Percentiles rank a stretch among this genome's conserved stretches.
Conservation (phyloP, 2,329 filamentous ascomycete species). For the Claviceps digitariae region DNA sequence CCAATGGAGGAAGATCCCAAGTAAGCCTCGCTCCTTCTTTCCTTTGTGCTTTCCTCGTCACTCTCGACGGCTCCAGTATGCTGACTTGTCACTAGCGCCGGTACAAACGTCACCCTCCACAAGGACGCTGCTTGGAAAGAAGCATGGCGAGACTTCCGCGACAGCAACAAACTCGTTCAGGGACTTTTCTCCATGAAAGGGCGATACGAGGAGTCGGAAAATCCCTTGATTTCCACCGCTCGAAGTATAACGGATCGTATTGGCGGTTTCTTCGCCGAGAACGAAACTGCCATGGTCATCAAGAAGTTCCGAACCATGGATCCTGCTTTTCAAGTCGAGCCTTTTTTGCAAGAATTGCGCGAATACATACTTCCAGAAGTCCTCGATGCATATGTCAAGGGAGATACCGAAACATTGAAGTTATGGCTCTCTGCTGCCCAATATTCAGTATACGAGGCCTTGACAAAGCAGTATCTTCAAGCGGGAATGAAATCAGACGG, state of each 20-base stretch:
- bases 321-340: constrained; percentile 84
- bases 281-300: constrained; percentile 94
- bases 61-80: too few species aligned
- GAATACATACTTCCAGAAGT: constrained; percentile 98
- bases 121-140: constrained; percentile 98
- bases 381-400: constrained; percentile 94
- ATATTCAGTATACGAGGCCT: constrained; percentile 90
- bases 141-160: constrained; percentile 92
- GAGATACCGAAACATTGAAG: constrained; percentile 78
- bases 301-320: constrained; percentile 97
- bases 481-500: constrained; percentile 90
- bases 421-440: constrained; percentile 94
- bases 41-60: constrained; percentile 22
- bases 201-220: constrained; percentile 92
- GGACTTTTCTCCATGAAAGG: constrained; percentile 74
- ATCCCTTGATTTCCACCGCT: constrained; percentile 83
- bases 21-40: constrained; percentile 34
- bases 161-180: constrained; percentile 79
- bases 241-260: constrained; percentile 88
- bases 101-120: constrained; percentile 87
- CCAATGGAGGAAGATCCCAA: constrained; percentile 71
- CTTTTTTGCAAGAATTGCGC: constrained; percentile 86
- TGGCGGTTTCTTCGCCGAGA: constrained; percentile 94
- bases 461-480: constrained; percentile 90
- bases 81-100: constrained; percentile 48